Percentiles rank a stretch among this genome's conserved stretches.
These are phyloP conservation scores for Fusarium setosum DNA, from an alignment of 2,329 filamentous ascomycete genomes.

Conservation along the genomic window DNA sequence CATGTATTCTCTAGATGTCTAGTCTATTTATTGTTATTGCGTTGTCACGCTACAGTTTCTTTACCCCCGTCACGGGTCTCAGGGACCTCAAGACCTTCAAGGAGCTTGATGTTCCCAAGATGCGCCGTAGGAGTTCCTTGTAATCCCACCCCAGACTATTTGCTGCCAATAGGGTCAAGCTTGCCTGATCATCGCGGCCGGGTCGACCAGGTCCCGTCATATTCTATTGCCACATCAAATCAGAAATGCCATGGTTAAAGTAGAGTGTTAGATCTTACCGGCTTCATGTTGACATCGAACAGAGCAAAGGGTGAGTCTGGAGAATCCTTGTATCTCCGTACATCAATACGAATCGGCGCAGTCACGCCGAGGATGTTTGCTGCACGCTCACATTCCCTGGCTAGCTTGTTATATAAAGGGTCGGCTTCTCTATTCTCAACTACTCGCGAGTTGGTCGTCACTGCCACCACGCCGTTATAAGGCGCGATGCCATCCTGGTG, in stretches of 20 bases:
- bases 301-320: slow-evolving; percentile 52
- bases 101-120: slow-evolving; percentile 4
- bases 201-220: slow-evolving; percentile 24
- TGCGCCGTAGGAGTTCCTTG: slow-evolving; percentile 3
- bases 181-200: slow-evolving; percentile 18
- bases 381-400: slow-evolving; percentile 53
- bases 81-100: slow-evolving; percentile 2
- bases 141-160: slow-evolving; percentile 20
- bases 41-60: not conserved
- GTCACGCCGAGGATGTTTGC: slow-evolving; percentile 52
- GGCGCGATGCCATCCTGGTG: slow-evolving; percentile 7
- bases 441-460: slow-evolving; percentile 53
- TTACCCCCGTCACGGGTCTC: not conserved
- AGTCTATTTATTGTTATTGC: not conserved
- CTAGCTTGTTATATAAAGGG: slow-evolving; percentile 30
- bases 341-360: slow-evolving; percentile 58
- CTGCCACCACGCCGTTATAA: slow-evolving; percentile 10
- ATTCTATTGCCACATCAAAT: slow-evolving; percentile 4
- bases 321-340: slow-evolving; percentile 49
- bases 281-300: slow-evolving; percentile 65
- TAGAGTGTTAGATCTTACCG: slow-evolving; percentile 47
- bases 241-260: not conserved
- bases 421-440: slow-evolving; percentile 41
- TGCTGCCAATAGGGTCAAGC: slow-evolving; percentile 19
- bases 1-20: not conserved